phyloP scores from a whole-genome alignment of 2,329 filamentous ascomycete species.

The Diplodia intermedia region DNA sequence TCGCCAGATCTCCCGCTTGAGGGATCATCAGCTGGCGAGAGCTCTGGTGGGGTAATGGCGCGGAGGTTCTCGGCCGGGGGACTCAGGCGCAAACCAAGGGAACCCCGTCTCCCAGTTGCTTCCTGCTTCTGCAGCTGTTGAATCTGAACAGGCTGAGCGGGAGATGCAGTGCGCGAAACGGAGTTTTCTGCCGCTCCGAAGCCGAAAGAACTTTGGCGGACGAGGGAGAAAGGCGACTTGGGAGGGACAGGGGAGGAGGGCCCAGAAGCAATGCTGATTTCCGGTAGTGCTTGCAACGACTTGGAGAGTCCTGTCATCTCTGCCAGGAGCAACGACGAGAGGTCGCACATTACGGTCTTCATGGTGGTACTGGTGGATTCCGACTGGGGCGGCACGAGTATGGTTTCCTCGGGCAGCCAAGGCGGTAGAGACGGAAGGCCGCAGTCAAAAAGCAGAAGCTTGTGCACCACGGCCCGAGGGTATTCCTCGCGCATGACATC shows the following conservation, averaged over 20 bases:
- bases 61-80: constrained; percentile 33
- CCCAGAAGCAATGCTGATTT: constrained; percentile 63
- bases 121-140: constrained; percentile 28
- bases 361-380: constrained; percentile 75
- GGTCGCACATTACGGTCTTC: constrained; percentile 54
- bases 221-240: constrained; percentile 30
- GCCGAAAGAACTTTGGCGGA: constrained; percentile 29
- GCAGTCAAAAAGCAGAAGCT: constrained; percentile 77
- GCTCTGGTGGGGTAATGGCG: constrained; percentile 56
- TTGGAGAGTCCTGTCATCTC: constrained; percentile 57
- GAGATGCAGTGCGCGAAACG: constrained; percentile 14
- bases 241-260: neutral
- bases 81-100: constrained; percentile 13
- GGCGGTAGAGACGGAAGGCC: constrained; percentile 41
- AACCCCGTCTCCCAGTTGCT: constrained; percentile 27
- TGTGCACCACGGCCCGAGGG: constrained; percentile 77
- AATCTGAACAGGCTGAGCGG: constrained; percentile 21
- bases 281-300: constrained; percentile 61
- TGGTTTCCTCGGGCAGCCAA: constrained; percentile 67
- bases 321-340: constrained; percentile 54
- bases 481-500: constrained; percentile 75
- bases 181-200: constrained; percentile 16
- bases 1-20: constrained; percentile 27
- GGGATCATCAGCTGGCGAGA: constrained; percentile 36
- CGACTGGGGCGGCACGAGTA: constrained; percentile 71